phyloP scores from a whole-genome alignment of 257 asterid species.

The Parsonsia alboflavescens region DNA sequence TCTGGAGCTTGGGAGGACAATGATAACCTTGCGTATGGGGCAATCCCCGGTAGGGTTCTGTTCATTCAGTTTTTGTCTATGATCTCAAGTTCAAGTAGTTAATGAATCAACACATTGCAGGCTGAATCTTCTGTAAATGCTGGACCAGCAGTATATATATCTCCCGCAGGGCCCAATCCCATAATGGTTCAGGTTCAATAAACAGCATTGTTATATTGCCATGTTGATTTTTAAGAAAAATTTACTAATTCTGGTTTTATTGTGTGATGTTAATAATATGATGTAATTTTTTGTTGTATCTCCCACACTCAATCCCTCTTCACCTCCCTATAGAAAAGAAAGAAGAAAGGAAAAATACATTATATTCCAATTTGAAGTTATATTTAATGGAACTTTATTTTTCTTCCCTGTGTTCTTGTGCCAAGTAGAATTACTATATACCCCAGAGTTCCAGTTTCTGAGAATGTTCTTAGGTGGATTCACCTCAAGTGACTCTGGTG shows the following conservation, averaged over 20 bases:
- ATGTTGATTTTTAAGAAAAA: not conserved
- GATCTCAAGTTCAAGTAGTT: slow-evolving; percentile 7
- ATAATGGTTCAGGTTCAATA: slow-evolving; percentile 93
- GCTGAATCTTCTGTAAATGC: slow-evolving; percentile 78
- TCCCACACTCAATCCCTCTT: not conserved
- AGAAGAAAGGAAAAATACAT: not conserved
- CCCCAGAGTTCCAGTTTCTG: not conserved
- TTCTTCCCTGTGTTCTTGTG: not conserved
- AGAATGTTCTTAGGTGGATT: not conserved
- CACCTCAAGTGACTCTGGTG: not conserved
- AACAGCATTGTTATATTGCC: not conserved
- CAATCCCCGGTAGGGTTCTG: slow-evolving; percentile 63
- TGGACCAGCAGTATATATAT: slow-evolving; percentile 95
- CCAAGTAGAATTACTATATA: not conserved
- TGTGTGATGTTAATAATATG: not conserved
- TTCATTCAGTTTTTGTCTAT: slow-evolving; percentile 15
- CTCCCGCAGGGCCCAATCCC: slow-evolving; percentile 95
- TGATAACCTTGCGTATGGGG: slow-evolving; percentile 81
- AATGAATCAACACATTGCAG: slow-evolving; percentile 44
- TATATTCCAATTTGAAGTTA: not conserved
- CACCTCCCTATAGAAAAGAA: not conserved
- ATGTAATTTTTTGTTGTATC: not conserved
- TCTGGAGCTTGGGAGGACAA: slow-evolving; percentile 90
- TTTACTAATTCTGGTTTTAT: not conserved
- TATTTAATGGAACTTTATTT: not conserved